Base-by-base conservation (phyloP, 257 asterid species). In the Fraxinus pennsylvanica region DNA sequence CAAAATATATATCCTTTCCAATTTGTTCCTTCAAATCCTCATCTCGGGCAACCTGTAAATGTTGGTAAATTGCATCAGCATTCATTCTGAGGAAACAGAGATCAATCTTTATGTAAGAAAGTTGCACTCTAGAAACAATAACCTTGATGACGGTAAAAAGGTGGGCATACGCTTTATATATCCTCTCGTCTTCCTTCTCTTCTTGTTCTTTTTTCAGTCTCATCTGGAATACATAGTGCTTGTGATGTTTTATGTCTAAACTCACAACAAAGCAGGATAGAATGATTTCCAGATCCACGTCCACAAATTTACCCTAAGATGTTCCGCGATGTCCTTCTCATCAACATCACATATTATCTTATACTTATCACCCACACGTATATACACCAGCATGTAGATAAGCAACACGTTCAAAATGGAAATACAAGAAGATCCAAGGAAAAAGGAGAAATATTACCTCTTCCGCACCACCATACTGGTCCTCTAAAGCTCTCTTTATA, bases 401-500 rank as follows among this genome's bases (percentile, higher is more conserved):
- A 86, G 80, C 38, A 38, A 83, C 10, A 75, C 10, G 54, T 59
- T 65, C 80, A 78, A 27, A 38, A 33, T 19, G 73, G 71, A 63
- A 61, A 54, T 39, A 73, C 15, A 59, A 30, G 70, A 73, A 36
- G 39, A 14, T 38, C 75, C 65, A 67, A 73, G 72, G 39, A 36
- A 52, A 57, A 68, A 68, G 77, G 52, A 54, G 68, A 72, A 79
- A 80, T 12, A 63, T 63, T 76, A 92, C 99, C 97, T 96, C 99
- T 87, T 96, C 99, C 84, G 93, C 99, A 71, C 98, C 99, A 68
- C 98, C 99, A 86, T 92, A 93, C 82, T 96, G 98, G 88, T 93
- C 99, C 88, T 93, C 99, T 75, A 96, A 81, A 41, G 96, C 99
- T 82, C 94, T 92, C 91, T 91, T 93, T 76, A 90, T 81, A 76